Percentiles rank a stretch among this genome's conserved stretches.
phyloP scores from a whole-genome alignment of 441 rosid genomes.

The Kokia cookei region DNA sequence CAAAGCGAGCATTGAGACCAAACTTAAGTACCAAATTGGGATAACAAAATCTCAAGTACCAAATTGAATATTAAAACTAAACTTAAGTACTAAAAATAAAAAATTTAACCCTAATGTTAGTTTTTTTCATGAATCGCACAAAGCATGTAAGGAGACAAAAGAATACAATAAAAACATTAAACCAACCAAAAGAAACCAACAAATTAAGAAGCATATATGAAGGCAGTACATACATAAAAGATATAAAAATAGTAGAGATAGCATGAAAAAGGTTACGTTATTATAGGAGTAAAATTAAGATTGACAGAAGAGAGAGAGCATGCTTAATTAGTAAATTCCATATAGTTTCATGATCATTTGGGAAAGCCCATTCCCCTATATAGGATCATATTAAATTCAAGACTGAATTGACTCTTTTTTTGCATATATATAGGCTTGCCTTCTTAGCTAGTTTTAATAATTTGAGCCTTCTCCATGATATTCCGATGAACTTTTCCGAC shows the following conservation, averaged over 20 bases:
- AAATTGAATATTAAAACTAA: too few relatives aligned
- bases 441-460: conserved; percentile 6
- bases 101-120: too few relatives aligned
- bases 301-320: conserved; percentile 85
- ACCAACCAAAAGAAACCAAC: too few relatives aligned
- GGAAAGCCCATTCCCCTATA: neutral
- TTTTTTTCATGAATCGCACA: too few relatives aligned
- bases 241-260: neutral
- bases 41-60: too few relatives aligned
- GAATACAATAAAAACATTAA: too few relatives aligned
- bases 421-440: neutral
- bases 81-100: too few relatives aligned
- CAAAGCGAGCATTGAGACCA: too few relatives aligned
- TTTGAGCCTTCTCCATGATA: conserved; percentile 37
- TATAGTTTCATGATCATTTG: neutral
- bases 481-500: conserved; percentile 57
- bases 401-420: neutral
- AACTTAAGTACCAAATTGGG: too few relatives aligned
- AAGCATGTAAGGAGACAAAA: too few relatives aligned
- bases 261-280: neutral
- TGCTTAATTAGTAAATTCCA: conserved; percentile 5
- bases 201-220: too few relatives aligned
- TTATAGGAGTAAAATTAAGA: neutral
- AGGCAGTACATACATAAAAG: too few relatives aligned
- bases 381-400: neutral